Evolutionary conservation across 78 protist species (phyloP).

Genomic region (Polysphondylium violaceum): DNA sequence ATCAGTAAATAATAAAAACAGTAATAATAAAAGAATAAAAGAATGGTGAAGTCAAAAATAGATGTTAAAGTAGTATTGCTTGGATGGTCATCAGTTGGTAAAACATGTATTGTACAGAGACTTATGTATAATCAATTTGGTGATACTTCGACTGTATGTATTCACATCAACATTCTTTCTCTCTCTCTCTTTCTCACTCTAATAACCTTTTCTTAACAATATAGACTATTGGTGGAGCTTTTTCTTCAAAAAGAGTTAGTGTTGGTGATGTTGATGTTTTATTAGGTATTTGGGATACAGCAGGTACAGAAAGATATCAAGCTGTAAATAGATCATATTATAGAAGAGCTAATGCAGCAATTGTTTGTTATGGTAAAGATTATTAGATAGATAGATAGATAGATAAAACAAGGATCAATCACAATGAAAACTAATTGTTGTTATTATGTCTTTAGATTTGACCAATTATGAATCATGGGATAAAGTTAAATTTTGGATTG

Average conservation of each 20-base stretch:
- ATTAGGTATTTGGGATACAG: constrained; percentile 74
- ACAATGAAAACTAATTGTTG: not conserved
- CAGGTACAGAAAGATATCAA: constrained; percentile 64
- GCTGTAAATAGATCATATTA: constrained; percentile 67
- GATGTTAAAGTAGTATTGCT: constrained; percentile 14
- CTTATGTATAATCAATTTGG: constrained; percentile 21
- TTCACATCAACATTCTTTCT: not conserved
- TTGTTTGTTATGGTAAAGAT: constrained; percentile 52
- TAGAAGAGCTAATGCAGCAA: constrained; percentile 79
- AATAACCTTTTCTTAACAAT: not conserved
- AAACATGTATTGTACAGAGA: constrained; percentile 44
- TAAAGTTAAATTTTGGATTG: constrained; percentile 67
- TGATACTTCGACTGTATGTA: constrained; percentile 40
- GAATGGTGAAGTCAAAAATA: constrained; percentile 16
- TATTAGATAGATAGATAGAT: not conserved
- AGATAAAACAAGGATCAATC: not conserved
- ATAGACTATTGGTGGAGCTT: constrained; percentile 63
- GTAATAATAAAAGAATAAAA: not conserved
- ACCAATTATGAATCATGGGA: constrained; percentile 49
- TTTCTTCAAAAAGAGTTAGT: constrained; percentile 16
- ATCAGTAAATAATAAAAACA: not conserved
- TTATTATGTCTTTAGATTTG: constrained; percentile 3
- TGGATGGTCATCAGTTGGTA: constrained; percentile 36
- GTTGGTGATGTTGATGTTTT: constrained; percentile 27
- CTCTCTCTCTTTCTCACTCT: not conserved